These are phyloP conservation scores for Volvariella volvacea DNA, from an alignment of 1,284 basidiomycete species.

Conservation along the genomic window DNA sequence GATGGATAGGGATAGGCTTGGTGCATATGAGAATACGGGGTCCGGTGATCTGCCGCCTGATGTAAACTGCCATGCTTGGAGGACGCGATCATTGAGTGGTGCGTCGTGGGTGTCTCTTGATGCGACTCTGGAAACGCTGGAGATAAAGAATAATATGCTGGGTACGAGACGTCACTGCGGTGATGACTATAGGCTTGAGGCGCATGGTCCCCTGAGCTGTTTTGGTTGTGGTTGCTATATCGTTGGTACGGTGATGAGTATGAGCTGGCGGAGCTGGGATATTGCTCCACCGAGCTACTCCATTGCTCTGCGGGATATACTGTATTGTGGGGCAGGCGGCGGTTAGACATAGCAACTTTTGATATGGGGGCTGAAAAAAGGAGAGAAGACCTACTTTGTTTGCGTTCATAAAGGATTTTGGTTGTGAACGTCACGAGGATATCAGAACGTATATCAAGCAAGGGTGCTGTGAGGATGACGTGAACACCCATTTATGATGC, in stretches of 20 bases:
- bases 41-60: background rate
- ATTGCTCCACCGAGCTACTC: background rate
- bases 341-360: background rate
- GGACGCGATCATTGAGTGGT: too few relatives aligned
- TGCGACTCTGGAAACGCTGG: background rate
- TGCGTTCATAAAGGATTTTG: background rate
- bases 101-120: too few relatives aligned
- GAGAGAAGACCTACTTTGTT: background rate
- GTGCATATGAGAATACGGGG: background rate
- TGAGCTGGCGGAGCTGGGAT: background rate
- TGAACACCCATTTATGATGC: background rate
- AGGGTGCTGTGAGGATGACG: slow-evolving; percentile 1
- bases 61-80: background rate
- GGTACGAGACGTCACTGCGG: background rate
- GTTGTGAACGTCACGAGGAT: slow-evolving; percentile 1
- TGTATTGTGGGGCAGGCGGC: background rate
- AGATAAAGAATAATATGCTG: background rate
- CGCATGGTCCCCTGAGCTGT: background rate
- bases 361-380: too few relatives aligned
- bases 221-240: background rate
- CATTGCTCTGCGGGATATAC: background rate
- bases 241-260: slow-evolving; percentile 1
- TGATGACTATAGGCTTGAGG: background rate
- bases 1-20: background rate
- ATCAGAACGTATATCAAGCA: background rate